phyloP scores from a whole-genome alignment of 2,329 filamentous ascomycete genomes.

The Pezicula carpinea region DNA sequence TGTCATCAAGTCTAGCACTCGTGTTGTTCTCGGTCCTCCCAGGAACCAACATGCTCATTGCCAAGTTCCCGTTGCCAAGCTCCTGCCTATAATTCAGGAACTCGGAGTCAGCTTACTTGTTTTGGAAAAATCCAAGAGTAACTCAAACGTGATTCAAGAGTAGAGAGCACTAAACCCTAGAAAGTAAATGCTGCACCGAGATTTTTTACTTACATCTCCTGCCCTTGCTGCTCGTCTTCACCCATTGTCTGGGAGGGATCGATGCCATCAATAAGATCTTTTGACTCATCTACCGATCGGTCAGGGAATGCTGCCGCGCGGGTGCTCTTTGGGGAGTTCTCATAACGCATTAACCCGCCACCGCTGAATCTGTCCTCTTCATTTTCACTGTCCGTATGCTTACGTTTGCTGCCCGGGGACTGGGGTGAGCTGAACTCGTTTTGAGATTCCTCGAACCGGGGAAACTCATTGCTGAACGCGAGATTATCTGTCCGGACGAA shows the following conservation, averaged over 20 bases:
- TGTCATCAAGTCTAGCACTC: slow-evolving; percentile 8
- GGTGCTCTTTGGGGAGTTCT: slow-evolving; percentile 4
- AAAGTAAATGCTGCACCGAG: too few species aligned
- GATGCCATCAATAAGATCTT: slow-evolving; percentile 20
- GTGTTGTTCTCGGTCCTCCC: slow-evolving; percentile 1
- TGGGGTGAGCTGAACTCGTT: neutral
- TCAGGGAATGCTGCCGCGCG: slow-evolving; percentile 22
- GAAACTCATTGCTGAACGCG: slow-evolving; percentile 3
- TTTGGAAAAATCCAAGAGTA: too few species aligned
- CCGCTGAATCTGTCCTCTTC: neutral
- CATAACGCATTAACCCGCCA: neutral
- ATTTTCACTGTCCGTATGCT: slow-evolving; percentile 3
- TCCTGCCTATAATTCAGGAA: too few species aligned
- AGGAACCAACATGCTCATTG: slow-evolving; percentile 12
- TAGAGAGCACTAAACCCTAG: too few species aligned
- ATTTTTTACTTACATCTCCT: too few species aligned
- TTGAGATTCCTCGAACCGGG: neutral
- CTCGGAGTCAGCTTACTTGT: too few species aligned
- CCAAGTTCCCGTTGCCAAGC: slow-evolving; percentile 15
- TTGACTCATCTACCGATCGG: slow-evolving; percentile 4
- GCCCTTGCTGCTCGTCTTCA: slow-evolving; percentile 3
- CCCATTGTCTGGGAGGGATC: slow-evolving; percentile 12
- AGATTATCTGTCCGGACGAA: slow-evolving; percentile 15
- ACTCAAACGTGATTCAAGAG: too few species aligned
- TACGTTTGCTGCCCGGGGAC: slow-evolving; percentile 5